Conservation (phyloP, 176 grass and related monocot genomes). For the Avena atlantica region DNA sequence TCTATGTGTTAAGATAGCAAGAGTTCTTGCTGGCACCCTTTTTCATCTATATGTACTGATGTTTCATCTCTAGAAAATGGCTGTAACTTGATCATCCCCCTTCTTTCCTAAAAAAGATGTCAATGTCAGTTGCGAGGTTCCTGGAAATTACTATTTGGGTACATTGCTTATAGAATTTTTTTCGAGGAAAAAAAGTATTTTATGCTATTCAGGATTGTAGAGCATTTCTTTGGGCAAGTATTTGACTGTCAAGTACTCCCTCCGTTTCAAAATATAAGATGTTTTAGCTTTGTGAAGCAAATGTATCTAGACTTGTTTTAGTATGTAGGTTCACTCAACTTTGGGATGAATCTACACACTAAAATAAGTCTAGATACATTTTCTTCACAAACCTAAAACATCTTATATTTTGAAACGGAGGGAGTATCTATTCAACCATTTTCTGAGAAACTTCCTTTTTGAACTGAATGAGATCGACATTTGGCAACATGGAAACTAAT, state of each 20-base stretch:
- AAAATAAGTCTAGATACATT: no score
- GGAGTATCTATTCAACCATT: not conserved
- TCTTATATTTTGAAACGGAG: no score
- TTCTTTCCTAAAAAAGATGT: not conserved
- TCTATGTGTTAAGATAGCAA: not conserved
- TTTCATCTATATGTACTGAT: not conserved
- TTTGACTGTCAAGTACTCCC: not conserved
- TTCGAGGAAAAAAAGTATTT: not conserved
- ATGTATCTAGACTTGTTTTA: no score
- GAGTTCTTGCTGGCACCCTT: not conserved
- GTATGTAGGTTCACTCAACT: no score
- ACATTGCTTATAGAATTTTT: not conserved
- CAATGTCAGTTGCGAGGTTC: not conserved
- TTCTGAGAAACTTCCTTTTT: not conserved
- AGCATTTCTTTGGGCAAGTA: not conserved
- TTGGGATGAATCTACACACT: no score
- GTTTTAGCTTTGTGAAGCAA: no score
- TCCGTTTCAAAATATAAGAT: no score
- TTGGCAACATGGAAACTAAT: slow-evolving; percentile 26
- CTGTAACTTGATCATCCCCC: not conserved
- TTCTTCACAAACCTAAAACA: no score
- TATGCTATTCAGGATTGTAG: slow-evolving; percentile 14
- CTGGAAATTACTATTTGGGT: not conserved
- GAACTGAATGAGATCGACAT: not conserved
- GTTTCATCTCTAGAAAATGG: not conserved